Conservation (phyloP, 768 basidiomycete genomes). For the Lyophyllum atratum region DNA sequence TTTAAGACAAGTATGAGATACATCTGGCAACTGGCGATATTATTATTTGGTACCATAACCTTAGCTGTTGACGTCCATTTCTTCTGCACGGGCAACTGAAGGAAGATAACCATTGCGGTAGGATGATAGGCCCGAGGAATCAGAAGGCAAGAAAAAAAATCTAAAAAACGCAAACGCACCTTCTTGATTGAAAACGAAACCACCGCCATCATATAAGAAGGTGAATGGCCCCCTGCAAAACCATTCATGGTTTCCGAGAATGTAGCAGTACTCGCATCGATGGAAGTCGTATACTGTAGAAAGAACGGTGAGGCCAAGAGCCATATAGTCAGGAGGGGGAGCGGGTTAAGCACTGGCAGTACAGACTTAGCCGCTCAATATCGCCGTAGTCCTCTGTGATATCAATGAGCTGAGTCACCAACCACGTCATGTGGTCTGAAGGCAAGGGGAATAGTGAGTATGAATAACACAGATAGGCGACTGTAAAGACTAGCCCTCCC, state of each 20-base stretch:
- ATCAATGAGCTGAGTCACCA: background rate
- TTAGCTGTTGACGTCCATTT: no score
- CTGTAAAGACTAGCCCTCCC: background rate
- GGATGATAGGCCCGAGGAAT: no score
- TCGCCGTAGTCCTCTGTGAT: background rate
- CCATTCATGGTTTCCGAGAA: background rate
- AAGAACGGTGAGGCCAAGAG: background rate
- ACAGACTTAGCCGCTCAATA: background rate
- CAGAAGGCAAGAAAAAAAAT: no score
- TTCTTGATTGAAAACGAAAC: background rate
- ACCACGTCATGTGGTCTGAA: background rate
- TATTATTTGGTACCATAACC: no score
- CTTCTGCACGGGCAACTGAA: no score
- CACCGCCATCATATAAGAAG: background rate
- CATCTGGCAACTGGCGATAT: no score
- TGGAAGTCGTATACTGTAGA: background rate
- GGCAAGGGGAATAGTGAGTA: background rate
- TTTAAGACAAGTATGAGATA: no score
- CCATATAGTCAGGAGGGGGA: no score
- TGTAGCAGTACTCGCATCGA: background rate
- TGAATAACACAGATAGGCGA: background rate
- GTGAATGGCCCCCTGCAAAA: background rate
- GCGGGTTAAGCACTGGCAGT: background rate
- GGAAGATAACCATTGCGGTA: no score
- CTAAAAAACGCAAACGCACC: background rate